Percentiles rank a stretch among this genome's conserved stretches.
Evolutionary conservation across 306 rosid genomes (phyloP).

Genomic region (Gynostemma pentaphyllum): DNA sequence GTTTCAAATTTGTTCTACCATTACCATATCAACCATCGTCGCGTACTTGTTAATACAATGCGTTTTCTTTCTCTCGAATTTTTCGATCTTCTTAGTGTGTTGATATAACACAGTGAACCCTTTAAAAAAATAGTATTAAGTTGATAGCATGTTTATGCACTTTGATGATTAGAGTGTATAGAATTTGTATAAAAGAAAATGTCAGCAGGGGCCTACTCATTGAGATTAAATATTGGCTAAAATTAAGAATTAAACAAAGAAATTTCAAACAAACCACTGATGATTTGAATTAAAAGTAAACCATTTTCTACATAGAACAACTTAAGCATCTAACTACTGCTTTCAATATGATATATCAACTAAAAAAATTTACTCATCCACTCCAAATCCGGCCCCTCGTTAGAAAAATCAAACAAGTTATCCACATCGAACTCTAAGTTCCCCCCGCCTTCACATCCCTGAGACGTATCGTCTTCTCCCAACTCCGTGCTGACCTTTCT

Average conservation of each 20-base stretch:
- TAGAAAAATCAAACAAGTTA: conserved; percentile 45
- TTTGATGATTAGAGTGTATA: not conserved
- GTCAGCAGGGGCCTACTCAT: not conserved
- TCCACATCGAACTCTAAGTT: conserved; percentile 27
- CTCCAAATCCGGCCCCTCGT: conserved; percentile 41
- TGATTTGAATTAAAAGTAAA: conserved; percentile 6
- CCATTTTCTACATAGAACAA: not conserved
- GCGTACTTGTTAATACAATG: too few relatives aligned
- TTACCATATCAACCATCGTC: too few relatives aligned
- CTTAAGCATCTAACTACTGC: conserved; percentile 1
- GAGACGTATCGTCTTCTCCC: conserved; percentile 21
- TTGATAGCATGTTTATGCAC: conserved; percentile 1
- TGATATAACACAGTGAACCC: too few relatives aligned
- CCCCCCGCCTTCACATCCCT: conserved; percentile 16
- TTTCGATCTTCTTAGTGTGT: too few relatives aligned
- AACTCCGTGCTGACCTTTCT: conserved; percentile 6
- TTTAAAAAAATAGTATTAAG: too few relatives aligned
- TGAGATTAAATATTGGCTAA: not conserved
- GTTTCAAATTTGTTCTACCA: too few relatives aligned
- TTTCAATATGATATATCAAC: not conserved
- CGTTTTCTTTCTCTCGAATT: too few relatives aligned
- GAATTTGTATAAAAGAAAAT: not conserved
- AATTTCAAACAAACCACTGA: conserved; percentile 1
- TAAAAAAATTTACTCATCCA: conserved; percentile 43
- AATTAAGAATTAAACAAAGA: not conserved